Evolutionary conservation across 352 stramenopile species (phyloP), one percentile per base, ranked within the genome.

Genomic region (Thalassiosira mediterranea): DNA sequence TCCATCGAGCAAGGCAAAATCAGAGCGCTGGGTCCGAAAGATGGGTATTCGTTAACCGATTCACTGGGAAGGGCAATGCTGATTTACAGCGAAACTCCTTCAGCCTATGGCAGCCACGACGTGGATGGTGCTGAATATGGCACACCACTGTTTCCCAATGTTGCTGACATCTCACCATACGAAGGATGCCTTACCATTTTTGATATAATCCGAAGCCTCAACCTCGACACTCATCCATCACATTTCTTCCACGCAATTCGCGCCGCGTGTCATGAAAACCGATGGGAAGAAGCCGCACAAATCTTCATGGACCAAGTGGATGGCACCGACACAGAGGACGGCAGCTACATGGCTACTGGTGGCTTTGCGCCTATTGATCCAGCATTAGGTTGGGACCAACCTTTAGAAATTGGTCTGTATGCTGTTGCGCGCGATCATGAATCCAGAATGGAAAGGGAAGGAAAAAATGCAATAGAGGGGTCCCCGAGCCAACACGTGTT

Each of bases 221-320:
- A 91, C 60, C 42, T 91, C 0, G 73, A 88, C 28, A 51, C 83
- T 4, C 64, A 77, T 54, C 53, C 81, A 23, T 52, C 40, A 26
- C 82, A 91, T 58, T 86, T 81, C 48, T 47, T 83, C 15, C 73
- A 65, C 57, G 70, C 77, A 4, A 80, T 91, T 49, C 60, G 65
- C 2, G 70, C 76, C 11, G 78, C 80, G 11, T 76, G 60, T 57
- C 72, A 73, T 13, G 77, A 84, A 64, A 62, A 49, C 47, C 23
- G 61, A 34, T 91, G 72, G 74, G 66, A 81, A 44, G 68, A 88
- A 54, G 80, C 86, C n/a, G 38, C 77, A 13, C 44, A 78, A 23
- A 52, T 91, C 4, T 91, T 89, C 66, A 70, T 69, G 49, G 48
- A 54, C 31, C 81, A 89, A 54, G 88, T 91, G 28, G 65, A 87